Evolutionary conservation across 2,329 filamentous ascomycete genomes (phyloP).

Genomic region (Cryphonectria carpinicola): DNA sequence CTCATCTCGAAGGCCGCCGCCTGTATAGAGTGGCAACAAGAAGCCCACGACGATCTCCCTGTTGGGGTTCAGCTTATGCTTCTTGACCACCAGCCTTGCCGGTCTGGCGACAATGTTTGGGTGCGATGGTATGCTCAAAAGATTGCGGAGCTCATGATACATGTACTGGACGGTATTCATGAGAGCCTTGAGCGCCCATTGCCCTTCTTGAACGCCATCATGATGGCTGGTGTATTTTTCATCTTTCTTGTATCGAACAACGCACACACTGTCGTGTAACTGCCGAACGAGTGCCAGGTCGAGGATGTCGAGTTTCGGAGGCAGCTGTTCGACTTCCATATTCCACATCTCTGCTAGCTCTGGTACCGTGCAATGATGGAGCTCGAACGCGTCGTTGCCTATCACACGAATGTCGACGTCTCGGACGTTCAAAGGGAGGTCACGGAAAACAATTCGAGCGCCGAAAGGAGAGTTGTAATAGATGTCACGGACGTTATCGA

Average conservation of each 20-base stretch:
- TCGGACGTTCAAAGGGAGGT: conserved; percentile 51
- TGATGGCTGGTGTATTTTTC: neutral
- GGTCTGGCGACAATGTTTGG: conserved; percentile 57
- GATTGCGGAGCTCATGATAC: conserved; percentile 62
- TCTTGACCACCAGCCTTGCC: conserved; percentile 59
- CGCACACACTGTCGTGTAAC: conserved; percentile 62
- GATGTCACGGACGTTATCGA: conserved; percentile 37
- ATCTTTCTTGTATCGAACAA: conserved; percentile 46
- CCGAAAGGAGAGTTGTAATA: conserved; percentile 60
- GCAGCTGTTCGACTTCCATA: conserved; percentile 42
- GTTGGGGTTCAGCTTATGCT: conserved; percentile 59
- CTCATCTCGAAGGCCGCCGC: conserved; percentile 60
- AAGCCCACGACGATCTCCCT: conserved; percentile 61
- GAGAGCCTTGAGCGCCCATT: conserved; percentile 62
- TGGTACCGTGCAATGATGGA: conserved; percentile 51
- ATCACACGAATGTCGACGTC: conserved; percentile 52
- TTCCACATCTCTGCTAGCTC: conserved; percentile 51
- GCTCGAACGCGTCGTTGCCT: conserved; percentile 57
- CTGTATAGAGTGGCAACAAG: conserved; percentile 55
- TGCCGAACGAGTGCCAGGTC: conserved; percentile 56
- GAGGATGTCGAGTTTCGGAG: conserved; percentile 52
- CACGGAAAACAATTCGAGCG: conserved; percentile 58
- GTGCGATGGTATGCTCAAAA: conserved; percentile 57
- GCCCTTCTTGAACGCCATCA: conserved; percentile 31
- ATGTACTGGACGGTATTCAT: conserved; percentile 62